A percentile compares a stretch with the other conserved stretches of the same genome.
Conservation (phyloP, 495 filamentous ascomycete species). For the Hypoxylon fuscum region DNA sequence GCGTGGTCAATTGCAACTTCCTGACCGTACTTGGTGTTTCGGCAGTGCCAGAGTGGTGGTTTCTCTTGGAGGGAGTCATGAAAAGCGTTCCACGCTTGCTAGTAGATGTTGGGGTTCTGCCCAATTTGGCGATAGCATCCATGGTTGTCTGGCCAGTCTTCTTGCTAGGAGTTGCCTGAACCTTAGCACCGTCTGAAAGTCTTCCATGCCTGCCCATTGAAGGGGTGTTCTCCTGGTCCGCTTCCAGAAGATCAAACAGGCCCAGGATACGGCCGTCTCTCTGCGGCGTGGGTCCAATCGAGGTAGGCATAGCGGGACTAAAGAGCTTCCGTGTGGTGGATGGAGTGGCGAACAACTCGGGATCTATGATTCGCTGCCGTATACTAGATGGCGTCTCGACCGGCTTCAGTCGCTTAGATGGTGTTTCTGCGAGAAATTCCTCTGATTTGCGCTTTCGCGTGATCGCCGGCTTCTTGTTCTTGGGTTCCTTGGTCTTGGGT, state of each 20-base stretch:
- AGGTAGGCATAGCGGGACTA: slow-evolving; percentile 63
- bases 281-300: slow-evolving; percentile 88
- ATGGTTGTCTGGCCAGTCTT: slow-evolving; percentile 41
- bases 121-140: slow-evolving; percentile 49
- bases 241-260: slow-evolving; percentile 85
- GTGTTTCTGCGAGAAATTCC: slow-evolving; percentile 50
- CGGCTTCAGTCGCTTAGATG: slow-evolving; percentile 44
- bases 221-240: slow-evolving; percentile 61
- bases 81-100: slow-evolving; percentile 72
- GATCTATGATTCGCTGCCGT: slow-evolving; percentile 53
- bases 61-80: slow-evolving; percentile 66
- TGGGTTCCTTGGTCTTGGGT: background rate
- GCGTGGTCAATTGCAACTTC: slow-evolving; percentile 69
- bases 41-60: slow-evolving; percentile 38
- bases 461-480: slow-evolving; percentile 42
- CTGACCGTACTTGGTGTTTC: slow-evolving; percentile 59
- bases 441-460: slow-evolving; percentile 48
- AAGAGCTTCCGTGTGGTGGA: slow-evolving; percentile 65
- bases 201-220: slow-evolving; percentile 31
- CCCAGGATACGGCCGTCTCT: slow-evolving; percentile 87
- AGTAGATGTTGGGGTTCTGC: slow-evolving; percentile 69
- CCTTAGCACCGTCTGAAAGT: slow-evolving; percentile 10
- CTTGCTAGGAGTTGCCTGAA: slow-evolving; percentile 54
- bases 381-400: slow-evolving; percentile 24
- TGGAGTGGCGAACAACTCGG: slow-evolving; percentile 62